Evolutionary conservation across 139 green algal species (phyloP), one percentile per base, ranked within the genome.

Genomic region (Chlorella sp.): DNA sequence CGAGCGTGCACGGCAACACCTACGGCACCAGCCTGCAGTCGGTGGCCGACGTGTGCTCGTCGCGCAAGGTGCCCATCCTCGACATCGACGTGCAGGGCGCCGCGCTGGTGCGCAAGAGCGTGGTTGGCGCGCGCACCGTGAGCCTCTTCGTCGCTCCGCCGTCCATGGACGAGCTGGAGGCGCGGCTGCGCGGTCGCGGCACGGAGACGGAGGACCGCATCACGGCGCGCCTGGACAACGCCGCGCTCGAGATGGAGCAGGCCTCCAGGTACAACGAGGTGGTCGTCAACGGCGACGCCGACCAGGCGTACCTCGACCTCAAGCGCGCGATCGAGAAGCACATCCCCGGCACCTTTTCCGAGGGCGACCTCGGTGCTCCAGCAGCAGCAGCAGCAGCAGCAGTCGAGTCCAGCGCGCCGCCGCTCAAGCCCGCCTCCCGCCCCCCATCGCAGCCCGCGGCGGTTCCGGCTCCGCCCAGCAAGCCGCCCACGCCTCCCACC

Each of bases 131-230:
- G n/a, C n/a, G n/a, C n/a, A n/a, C n/a, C n/a, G n/a, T n/a, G n/a
- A n/a, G n/a, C n/a, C n/a, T n/a, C n/a, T n/a, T n/a, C n/a, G n/a
- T n/a, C n/a, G n/a, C n/a, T n/a, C n/a, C n/a, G n/a, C n/a, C n/a
- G n/a, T n/a, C n/a, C n/a, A n/a, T n/a, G n/a, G n/a, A n/a, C n/a
- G n/a, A n/a, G n/a, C n/a, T n/a, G n/a, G n/a, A n/a, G n/a, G n/a
- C n/a, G n/a, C n/a, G n/a, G n/a, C n/a, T n/a, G n/a, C 63, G 23
- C 79, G 91, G 1, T 27, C 84, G 92, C 27, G 86, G 85, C 74
- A 96, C 91, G 1, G 91, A 97, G 67, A 86, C 59, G 6, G 87
- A 93, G 63, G 91, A 95, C 27, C 84, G 91, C 70, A 81, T 97
- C 42, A 70, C 77, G 34, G 76, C 74, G 17, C 84, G 91, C n/a